Conservation (phyloP, 768 basidiomycete species). For the Daedalea quercina region DNA sequence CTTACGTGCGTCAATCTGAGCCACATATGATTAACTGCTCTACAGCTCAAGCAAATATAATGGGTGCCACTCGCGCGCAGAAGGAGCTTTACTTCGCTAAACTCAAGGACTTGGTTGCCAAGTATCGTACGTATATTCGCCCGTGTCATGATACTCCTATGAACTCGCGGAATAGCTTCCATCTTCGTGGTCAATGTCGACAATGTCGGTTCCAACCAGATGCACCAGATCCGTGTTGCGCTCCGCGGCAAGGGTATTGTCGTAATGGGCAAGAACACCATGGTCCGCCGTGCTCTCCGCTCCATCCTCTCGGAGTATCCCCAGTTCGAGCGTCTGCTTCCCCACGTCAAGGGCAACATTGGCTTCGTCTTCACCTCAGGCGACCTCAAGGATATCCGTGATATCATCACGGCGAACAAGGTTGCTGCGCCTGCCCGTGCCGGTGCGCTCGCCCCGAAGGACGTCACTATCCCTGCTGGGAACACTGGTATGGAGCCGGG, state of each 20-base stretch:
- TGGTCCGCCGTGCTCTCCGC: constrained; percentile 98
- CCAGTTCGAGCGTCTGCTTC: constrained; percentile 93
- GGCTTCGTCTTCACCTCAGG: constrained; percentile 95
- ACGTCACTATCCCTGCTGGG: constrained; percentile 87
- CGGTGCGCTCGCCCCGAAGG: constrained; percentile 89
- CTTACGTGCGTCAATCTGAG: background rate
- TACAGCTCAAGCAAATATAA: constrained; percentile 34
- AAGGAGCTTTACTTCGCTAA: constrained; percentile 91
- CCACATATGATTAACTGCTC: background rate
- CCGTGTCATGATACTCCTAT: background rate
- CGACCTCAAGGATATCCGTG: constrained; percentile 94
- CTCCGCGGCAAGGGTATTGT: constrained; percentile 96
- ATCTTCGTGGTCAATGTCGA: constrained; percentile 99
- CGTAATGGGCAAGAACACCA: constrained; percentile 99
- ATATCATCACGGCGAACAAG: constrained; percentile 92
- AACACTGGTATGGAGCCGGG: constrained; percentile 99
- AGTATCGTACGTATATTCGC: constrained; percentile 62
- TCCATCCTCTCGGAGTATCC: constrained; percentile 85
- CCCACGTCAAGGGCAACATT: constrained; percentile 94
- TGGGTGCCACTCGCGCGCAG: constrained; percentile 89
- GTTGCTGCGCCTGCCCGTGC: constrained; percentile 98
- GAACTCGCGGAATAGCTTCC: constrained; percentile 53
- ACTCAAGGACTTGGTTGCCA: constrained; percentile 86
- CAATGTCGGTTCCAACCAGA: constrained; percentile 99
- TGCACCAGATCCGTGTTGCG: constrained; percentile 94